These are phyloP conservation scores for Eleusine indica DNA, from an alignment of 176 grass and related monocot genomes.

Conservation along the genomic window DNA sequence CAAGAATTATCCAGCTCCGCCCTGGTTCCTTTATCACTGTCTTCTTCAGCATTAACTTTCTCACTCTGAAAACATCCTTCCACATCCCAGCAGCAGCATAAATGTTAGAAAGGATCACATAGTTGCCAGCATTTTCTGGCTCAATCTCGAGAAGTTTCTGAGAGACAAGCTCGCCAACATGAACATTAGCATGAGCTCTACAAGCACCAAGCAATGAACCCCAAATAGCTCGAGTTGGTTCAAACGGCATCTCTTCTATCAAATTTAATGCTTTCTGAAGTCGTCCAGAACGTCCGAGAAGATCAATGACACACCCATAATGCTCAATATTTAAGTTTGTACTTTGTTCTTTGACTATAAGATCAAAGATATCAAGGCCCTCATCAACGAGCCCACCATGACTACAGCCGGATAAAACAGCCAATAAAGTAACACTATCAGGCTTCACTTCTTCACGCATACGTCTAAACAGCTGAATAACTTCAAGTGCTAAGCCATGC, in stretches of 20 bases:
- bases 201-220: slow-evolving; percentile 72
- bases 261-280: slow-evolving; percentile 60
- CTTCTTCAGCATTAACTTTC: slow-evolving; percentile 65
- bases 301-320: slow-evolving; percentile 77
- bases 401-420: slow-evolving; percentile 70
- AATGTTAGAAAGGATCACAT: slow-evolving; percentile 88
- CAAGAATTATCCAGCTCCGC: slow-evolving; percentile 72
- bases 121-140: slow-evolving; percentile 77
- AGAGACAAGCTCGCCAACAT: slow-evolving; percentile 59
- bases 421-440: slow-evolving; percentile 63
- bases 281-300: slow-evolving; percentile 72
- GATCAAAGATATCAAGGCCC: slow-evolving; percentile 66
- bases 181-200: slow-evolving; percentile 66
- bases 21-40: slow-evolving; percentile 72
- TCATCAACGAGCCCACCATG: slow-evolving; percentile 70
- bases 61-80: slow-evolving; percentile 67
- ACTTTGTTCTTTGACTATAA: slow-evolving; percentile 59
- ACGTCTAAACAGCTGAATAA: slow-evolving; percentile 55
- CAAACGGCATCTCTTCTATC: slow-evolving; percentile 65
- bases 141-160: slow-evolving; percentile 71
- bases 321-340: slow-evolving; percentile 49
- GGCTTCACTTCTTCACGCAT: slow-evolving; percentile 60
- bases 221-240: slow-evolving; percentile 67
- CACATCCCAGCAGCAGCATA: slow-evolving; percentile 77
- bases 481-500: slow-evolving; percentile 66